Conservation (phyloP, 2,329 filamentous ascomycete genomes). For the Fusarium compactum region DNA sequence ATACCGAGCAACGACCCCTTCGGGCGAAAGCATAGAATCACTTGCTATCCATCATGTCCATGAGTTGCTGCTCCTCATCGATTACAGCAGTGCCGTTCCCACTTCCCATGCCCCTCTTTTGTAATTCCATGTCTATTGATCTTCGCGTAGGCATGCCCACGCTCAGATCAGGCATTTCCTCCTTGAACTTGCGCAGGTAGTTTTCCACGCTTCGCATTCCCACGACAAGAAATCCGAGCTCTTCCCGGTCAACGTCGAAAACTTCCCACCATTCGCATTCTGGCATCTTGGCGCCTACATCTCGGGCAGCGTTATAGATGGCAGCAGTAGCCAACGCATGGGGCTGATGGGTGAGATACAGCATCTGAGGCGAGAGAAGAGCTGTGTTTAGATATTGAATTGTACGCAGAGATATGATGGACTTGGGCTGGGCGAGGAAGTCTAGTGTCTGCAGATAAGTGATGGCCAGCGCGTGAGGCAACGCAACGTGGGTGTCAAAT, state of each 20-base stretch:
- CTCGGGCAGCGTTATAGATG: conserved; percentile 88
- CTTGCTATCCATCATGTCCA: conserved; percentile 54
- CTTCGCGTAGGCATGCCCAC: conserved; percentile 68
- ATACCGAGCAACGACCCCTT: conserved; percentile 10
- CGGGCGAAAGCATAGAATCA: conserved; percentile 31
- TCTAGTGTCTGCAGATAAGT: conserved; percentile 94
- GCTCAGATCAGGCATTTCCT: conserved; percentile 63
- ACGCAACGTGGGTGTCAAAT: conserved; percentile 85
- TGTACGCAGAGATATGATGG: conserved; percentile 71
- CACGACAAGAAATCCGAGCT: conserved; percentile 92
- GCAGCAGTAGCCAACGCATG: conserved; percentile 86
- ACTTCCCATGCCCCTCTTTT: conserved; percentile 59
- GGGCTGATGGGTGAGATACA: conserved; percentile 94
- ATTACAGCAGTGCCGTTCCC: conserved; percentile 42
- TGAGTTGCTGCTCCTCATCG: conserved; percentile 60
- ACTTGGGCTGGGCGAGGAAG: conserved; percentile 62
- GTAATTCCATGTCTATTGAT: conserved; percentile 70
- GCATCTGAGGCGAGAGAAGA: conserved; percentile 85
- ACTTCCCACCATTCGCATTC: conserved; percentile 97
- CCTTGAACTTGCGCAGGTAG: conserved; percentile 71
- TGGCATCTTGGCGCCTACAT: conserved; percentile 81
- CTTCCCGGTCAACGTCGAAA: conserved; percentile 94
- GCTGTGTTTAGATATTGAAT: conserved; percentile 88
- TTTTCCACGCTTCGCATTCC: conserved; percentile 83
- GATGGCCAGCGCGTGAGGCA: conserved; percentile 87